phyloP scores from a whole-genome alignment of 768 basidiomycete genomes.

The Phaffia australis region DNA sequence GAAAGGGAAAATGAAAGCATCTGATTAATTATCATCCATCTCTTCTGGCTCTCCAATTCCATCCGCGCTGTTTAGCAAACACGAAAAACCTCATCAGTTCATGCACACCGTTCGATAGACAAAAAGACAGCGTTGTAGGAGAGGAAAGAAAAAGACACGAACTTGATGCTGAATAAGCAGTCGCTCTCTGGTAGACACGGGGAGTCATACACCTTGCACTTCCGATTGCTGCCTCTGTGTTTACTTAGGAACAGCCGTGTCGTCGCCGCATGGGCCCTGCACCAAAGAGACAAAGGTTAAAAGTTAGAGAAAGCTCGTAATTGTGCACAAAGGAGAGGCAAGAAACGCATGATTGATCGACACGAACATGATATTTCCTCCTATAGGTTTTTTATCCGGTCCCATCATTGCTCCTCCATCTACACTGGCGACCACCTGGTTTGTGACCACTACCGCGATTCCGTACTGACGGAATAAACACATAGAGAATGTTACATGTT shows the following conservation, averaged over 20 bases:
- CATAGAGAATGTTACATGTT: conserved; percentile 10
- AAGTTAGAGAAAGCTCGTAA: not conserved
- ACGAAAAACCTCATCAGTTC: conserved; percentile 9
- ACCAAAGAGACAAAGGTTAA: not conserved
- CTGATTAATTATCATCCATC: conserved; percentile 40
- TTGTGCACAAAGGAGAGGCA: not conserved
- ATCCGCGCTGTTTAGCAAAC: conserved; percentile 46
- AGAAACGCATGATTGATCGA: not conserved
- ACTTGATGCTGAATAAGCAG: conserved; percentile 78
- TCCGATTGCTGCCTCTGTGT: conserved; percentile 76
- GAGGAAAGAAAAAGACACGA: conserved; percentile 22
- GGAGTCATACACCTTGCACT: conserved; percentile 95
- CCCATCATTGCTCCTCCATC: conserved; percentile 76
- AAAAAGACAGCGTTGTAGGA: not conserved
- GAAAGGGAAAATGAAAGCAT: not conserved
- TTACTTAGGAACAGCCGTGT: conserved; percentile 90
- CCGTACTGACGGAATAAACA: conserved; percentile 56
- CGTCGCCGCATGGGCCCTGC: conserved; percentile 83
- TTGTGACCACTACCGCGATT: conserved; percentile 91
- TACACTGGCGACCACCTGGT: conserved; percentile 99
- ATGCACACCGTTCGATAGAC: not conserved
- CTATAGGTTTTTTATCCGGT: conserved; percentile 77
- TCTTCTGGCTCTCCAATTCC: conserved; percentile 95
- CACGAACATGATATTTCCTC: conserved; percentile 75
- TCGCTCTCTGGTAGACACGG: conserved; percentile 96